Percentiles rank a stretch among this genome's conserved stretches.
Evolutionary conservation across 371 early-diverging fungal genomes (phyloP).

Genomic region (Zychaea mexicana): DNA sequence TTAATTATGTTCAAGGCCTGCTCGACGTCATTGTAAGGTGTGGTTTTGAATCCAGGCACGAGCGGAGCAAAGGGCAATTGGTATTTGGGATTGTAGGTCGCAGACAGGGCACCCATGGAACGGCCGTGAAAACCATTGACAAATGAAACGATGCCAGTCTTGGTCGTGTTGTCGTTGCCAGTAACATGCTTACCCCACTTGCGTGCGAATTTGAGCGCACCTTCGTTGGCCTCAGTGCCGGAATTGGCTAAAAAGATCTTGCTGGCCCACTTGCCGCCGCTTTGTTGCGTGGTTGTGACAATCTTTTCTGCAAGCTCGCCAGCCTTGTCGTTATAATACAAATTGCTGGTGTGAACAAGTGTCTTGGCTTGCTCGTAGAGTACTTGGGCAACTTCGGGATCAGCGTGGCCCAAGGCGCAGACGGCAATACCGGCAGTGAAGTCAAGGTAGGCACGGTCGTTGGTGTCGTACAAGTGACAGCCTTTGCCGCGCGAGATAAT

Average conservation of each 20-base stretch:
- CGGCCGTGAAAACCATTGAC: constrained; percentile 94
- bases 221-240: constrained; percentile 93
- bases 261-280: constrained; percentile 45
- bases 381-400: constrained; percentile 68
- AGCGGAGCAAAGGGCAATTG: constrained; percentile 91
- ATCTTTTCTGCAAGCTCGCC: constrained; percentile 74
- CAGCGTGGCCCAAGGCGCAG: constrained; percentile 84
- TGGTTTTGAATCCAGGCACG: constrained; percentile 79
- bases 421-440: constrained; percentile 93
- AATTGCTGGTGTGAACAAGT: constrained; percentile 82
- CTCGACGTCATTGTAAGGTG: constrained; percentile 72
- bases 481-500: constrained; percentile 79
- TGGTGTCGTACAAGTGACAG: constrained; percentile 72
- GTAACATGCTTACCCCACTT: constrained; percentile 77
- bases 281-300: constrained; percentile 59
- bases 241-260: constrained; percentile 89
- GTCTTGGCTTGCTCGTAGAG: constrained; percentile 78
- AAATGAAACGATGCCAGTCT: constrained; percentile 78
- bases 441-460: constrained; percentile 79
- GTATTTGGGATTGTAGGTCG: constrained; percentile 90
- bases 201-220: constrained; percentile 92
- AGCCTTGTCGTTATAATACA: constrained; percentile 82
- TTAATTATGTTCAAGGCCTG: constrained; percentile 60
- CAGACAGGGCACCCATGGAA: constrained; percentile 90
- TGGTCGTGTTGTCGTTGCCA: constrained; percentile 20